Conservation (phyloP, 2,329 filamentous ascomycete genomes). For the Arthrinium phaeospermum region DNA sequence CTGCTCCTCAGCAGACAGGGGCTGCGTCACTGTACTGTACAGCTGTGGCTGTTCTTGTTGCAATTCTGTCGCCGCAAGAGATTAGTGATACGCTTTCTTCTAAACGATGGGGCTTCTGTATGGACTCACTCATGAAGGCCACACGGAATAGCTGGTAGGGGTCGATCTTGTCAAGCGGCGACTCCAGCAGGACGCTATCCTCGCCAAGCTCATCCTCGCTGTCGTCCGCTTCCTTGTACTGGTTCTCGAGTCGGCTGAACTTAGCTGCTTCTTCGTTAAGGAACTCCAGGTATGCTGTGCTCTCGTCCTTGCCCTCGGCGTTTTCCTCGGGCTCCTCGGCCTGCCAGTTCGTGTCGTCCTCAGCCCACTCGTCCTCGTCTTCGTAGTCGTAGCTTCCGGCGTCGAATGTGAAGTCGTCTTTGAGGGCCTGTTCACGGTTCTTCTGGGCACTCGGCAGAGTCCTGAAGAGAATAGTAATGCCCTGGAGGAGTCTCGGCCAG, state of each 20-base stretch:
- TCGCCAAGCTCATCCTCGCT: slow-evolving; percentile 91
- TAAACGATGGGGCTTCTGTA: neutral
- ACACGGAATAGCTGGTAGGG: slow-evolving; percentile 89
- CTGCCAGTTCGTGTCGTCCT: slow-evolving; percentile 83
- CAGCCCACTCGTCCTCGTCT: slow-evolving; percentile 81
- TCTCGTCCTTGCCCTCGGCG: slow-evolving; percentile 82
- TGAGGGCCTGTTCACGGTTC: slow-evolving; percentile 90
- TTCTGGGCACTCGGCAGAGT: slow-evolving; percentile 87
- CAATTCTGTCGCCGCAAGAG: slow-evolving; percentile 62
- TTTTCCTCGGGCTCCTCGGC: slow-evolving; percentile 70
- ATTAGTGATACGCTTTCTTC: slow-evolving; percentile 16
- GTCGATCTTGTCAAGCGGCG: slow-evolving; percentile 92
- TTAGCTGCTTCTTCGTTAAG: slow-evolving; percentile 93
- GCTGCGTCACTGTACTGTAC: slow-evolving; percentile 77
- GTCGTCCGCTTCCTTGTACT: slow-evolving; percentile 56
- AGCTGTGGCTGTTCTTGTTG: slow-evolving; percentile 91
- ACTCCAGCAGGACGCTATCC: slow-evolving; percentile 90
- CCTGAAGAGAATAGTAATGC: slow-evolving; percentile 89
- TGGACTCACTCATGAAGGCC: slow-evolving; percentile 77
- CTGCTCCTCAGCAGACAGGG: slow-evolving; percentile 34
- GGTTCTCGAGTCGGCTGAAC: slow-evolving; percentile 68
- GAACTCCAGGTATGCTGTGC: slow-evolving; percentile 93
- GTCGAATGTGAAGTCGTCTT: slow-evolving; percentile 81
- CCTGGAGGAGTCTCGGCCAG: slow-evolving; percentile 88
- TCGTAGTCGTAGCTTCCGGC: slow-evolving; percentile 65